These are phyloP conservation scores for Dryas alaskensis DNA, from an alignment of 306 rosid species.

Conservation along the genomic window DNA sequence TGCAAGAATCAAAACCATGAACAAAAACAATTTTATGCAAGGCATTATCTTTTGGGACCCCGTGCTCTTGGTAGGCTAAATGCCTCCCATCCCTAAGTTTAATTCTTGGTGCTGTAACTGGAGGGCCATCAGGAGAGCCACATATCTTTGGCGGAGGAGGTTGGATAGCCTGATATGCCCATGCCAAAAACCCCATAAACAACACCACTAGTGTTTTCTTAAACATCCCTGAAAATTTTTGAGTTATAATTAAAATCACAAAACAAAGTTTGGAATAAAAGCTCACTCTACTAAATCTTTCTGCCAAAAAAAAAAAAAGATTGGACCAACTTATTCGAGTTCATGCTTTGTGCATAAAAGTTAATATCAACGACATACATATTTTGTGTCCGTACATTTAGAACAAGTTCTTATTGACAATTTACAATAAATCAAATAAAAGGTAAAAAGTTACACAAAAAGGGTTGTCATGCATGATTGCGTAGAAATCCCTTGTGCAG, in stretches of 20 bases:
- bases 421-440: background rate
- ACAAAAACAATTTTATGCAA: slow-evolving; percentile 54
- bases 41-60: slow-evolving; percentile 66
- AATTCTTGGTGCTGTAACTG: slow-evolving; percentile 68
- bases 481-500: background rate
- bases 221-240: slow-evolving; percentile 51
- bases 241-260: slow-evolving; percentile 21
- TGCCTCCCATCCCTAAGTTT: slow-evolving; percentile 83
- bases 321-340: background rate
- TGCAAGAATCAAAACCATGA: slow-evolving; percentile 63
- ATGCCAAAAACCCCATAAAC: slow-evolving; percentile 61
- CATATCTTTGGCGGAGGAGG: slow-evolving; percentile 76
- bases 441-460: background rate
- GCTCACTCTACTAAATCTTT: background rate
- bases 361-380: background rate
- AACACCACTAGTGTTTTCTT: slow-evolving; percentile 48
- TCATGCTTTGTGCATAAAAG: slow-evolving; percentile 7
- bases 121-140: slow-evolving; percentile 73
- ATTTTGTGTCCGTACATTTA: background rate
- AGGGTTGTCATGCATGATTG: slow-evolving; percentile 2
- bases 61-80: slow-evolving; percentile 82
- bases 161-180: slow-evolving; percentile 69
- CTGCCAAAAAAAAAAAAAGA: background rate
- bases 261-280: background rate
- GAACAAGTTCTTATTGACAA: background rate